Evolutionary conservation across 169 alveolate species (phyloP).

Genomic region (Plasmodium ovale): DNA sequence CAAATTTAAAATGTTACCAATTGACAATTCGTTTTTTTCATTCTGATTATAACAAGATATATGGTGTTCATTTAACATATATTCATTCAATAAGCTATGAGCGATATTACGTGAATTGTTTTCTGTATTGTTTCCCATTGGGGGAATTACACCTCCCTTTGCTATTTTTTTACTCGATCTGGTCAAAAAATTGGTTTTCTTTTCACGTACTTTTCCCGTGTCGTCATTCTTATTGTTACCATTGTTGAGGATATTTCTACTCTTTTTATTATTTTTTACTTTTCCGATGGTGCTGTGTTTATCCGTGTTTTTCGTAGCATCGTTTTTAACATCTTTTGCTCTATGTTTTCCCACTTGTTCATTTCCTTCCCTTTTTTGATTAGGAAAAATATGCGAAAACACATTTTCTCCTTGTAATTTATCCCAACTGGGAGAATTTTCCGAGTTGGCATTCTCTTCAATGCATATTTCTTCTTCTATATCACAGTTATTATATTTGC

Average conservation of each 20-base stretch:
- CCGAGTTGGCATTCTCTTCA: conserved; percentile 21
- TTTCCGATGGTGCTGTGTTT: not conserved
- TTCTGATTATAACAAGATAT: not conserved
- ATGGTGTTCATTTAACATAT: not conserved
- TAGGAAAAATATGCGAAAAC: not conserved
- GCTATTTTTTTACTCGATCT: not conserved
- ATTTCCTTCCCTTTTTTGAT: not conserved
- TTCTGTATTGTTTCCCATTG: not conserved
- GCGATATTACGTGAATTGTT: not conserved
- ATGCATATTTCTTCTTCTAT: conserved; percentile 54
- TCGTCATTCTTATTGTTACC: not conserved
- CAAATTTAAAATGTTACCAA: not conserved
- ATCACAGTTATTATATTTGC: conserved; percentile 37
- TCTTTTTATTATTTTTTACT: not conserved
- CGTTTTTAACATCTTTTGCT: not conserved
- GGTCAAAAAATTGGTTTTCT: not conserved
- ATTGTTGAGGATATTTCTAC: not conserved
- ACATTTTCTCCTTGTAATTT: not conserved
- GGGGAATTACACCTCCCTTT: not conserved
- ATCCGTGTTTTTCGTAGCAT: not conserved
- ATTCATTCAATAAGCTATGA: not conserved
- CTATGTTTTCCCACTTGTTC: not conserved
- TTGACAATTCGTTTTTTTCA: not conserved
- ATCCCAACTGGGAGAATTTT: not conserved
- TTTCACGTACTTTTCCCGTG: not conserved